Percentiles rank a stretch among this genome's conserved stretches.
phyloP scores from a whole-genome alignment of 1,139 yeast genomes.

The Meyerozyma guilliermondii region DNA sequence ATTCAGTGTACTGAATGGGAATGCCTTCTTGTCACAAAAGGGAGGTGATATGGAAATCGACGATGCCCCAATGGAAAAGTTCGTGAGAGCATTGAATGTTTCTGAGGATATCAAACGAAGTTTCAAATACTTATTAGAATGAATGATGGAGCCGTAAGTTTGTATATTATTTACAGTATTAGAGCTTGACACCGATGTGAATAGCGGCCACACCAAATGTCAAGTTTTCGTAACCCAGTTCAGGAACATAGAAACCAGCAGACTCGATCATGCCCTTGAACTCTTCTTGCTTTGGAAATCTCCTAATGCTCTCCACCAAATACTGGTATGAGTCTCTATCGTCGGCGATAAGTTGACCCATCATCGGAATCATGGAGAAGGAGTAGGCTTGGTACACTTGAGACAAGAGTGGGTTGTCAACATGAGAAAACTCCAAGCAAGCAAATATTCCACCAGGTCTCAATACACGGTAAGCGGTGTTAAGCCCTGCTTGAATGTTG shows the following conservation, averaged over 20 bases:
- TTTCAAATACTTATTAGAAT: slow-evolving; percentile 9
- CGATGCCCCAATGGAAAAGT: slow-evolving; percentile 10
- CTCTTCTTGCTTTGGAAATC: slow-evolving; percentile 88
- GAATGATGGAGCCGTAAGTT: neutral
- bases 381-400: slow-evolving; percentile 83
- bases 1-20: neutral
- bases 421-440: slow-evolving; percentile 91
- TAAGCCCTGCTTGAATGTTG: slow-evolving; percentile 84
- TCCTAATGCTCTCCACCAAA: slow-evolving; percentile 86
- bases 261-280: slow-evolving; percentile 89
- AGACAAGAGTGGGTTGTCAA: slow-evolving; percentile 73
- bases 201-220: slow-evolving; percentile 97
- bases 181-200: slow-evolving; percentile 87
- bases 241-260: slow-evolving; percentile 87
- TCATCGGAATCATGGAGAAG: slow-evolving; percentile 78
- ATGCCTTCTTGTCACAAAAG: neutral
- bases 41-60: slow-evolving; percentile 21
- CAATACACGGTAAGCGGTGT: slow-evolving; percentile 89
- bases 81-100: slow-evolving; percentile 22
- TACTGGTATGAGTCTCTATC: slow-evolving; percentile 96
- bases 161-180: slow-evolving; percentile 6
- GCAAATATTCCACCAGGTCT: slow-evolving; percentile 99
- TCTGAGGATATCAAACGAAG: slow-evolving; percentile 29
- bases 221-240: slow-evolving; percentile 87
- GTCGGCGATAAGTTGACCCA: slow-evolving; percentile 93